These are phyloP conservation scores for Sarocladiaceae sp. DNA, from an alignment of 2,329 filamentous ascomycete genomes.

Conservation along the genomic window DNA sequence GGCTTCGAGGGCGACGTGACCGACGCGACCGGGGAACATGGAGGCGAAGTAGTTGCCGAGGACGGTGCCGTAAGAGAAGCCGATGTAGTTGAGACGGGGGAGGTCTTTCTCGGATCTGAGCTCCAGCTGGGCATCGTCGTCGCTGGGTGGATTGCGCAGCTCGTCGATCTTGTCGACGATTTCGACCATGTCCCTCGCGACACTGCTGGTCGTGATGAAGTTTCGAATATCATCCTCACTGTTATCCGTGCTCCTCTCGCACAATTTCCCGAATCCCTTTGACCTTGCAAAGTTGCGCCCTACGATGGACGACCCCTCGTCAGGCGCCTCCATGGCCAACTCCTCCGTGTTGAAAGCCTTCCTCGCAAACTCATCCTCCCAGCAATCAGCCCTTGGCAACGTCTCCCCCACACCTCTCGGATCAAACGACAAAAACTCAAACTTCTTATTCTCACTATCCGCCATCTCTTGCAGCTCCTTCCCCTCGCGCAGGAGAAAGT, in stretches of 20 bases:
- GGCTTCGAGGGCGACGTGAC: conserved; percentile 36
- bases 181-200: conserved; percentile 39
- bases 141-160: conserved; percentile 17
- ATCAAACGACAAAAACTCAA: conserved; percentile 40
- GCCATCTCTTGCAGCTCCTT: conserved; percentile 22
- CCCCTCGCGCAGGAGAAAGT: conserved; percentile 21
- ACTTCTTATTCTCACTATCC: conserved; percentile 26
- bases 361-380: conserved; percentile 24
- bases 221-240: conserved; percentile 4
- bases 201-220: conserved; percentile 17
- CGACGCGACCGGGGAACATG: conserved; percentile 32
- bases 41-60: conserved; percentile 31
- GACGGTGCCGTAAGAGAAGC: conserved; percentile 41
- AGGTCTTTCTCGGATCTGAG: conserved; percentile 11
- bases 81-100: conserved; percentile 40
- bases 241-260: neutral
- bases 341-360: conserved; percentile 24
- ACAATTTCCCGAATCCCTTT: neutral
- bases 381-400: conserved; percentile 35
- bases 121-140: conserved; percentile 13
- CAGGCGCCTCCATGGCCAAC: neutral
- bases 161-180: conserved; percentile 38
- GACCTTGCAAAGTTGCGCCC: conserved; percentile 4
- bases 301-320: neutral
- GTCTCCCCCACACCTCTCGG: conserved; percentile 36